A percentile compares a stretch with the other conserved stretches of the same genome.
Conservation (phyloP, 1,139 yeast genomes). For the Hansenula lynferdii region DNA sequence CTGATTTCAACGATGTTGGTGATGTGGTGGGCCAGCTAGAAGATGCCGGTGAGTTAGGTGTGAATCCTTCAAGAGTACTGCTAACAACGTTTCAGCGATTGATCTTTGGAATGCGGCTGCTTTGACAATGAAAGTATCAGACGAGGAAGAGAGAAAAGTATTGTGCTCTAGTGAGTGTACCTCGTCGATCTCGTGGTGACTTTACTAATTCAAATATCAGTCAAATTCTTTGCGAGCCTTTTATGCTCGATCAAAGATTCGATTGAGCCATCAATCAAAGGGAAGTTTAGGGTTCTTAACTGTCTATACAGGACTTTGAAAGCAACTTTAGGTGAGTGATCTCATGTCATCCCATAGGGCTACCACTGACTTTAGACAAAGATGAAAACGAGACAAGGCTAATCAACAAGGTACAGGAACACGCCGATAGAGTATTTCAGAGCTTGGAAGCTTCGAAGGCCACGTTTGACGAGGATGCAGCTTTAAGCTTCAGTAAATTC, state of each 20-base stretch:
- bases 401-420: constrained; percentile 16
- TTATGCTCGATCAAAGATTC: constrained; percentile 23
- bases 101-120: constrained; percentile 27
- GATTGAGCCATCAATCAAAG: constrained; percentile 12
- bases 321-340: constrained; percentile 13
- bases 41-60: constrained; percentile 9
- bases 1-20: constrained; percentile 9
- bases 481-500: constrained; percentile 8
- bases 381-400: constrained; percentile 12
- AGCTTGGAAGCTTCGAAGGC: constrained; percentile 12
- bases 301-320: constrained; percentile 20
- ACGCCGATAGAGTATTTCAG: constrained; percentile 15
- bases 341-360: neutral
- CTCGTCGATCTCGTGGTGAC: too few relatives aligned
- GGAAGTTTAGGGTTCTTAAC: constrained; percentile 21
- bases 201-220: neutral
- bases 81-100: too few relatives aligned
- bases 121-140: constrained; percentile 13
- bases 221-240: constrained; percentile 23
- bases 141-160: constrained; percentile 4
- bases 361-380: neutral
- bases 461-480: constrained; percentile 7
- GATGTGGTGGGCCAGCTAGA: constrained; percentile 9
- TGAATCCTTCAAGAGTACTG: too few relatives aligned
- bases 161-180: constrained; percentile 14